These are phyloP conservation scores for Orobanche coerulescens DNA, from an alignment of 257 asterid species.

Conservation along the genomic window DNA sequence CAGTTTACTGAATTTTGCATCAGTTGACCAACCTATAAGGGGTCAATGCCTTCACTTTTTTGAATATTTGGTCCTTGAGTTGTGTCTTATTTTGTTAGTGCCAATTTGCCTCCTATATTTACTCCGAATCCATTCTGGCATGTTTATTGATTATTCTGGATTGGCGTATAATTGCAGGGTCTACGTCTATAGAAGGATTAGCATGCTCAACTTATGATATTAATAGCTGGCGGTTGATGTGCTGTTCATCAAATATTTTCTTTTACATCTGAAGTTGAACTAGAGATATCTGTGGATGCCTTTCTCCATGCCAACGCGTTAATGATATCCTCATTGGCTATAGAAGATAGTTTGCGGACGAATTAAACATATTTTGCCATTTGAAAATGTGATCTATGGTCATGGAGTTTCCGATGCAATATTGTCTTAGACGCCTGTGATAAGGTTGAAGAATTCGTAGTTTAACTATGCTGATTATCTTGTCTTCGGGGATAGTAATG, in stretches of 20 bases:
- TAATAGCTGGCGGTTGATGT: constrained; percentile 99
- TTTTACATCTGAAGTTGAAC: constrained; percentile 83
- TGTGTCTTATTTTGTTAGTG: constrained; percentile 25
- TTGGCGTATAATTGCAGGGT: constrained; percentile 99
- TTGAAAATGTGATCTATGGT: constrained; percentile 23
- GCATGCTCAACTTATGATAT: constrained; percentile 86
- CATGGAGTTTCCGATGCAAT: constrained; percentile 15
- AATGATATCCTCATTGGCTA: constrained; percentile 47
- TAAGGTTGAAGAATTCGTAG: constrained; percentile 23
- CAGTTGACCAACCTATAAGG: constrained; percentile 15
- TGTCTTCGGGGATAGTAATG: not conserved
- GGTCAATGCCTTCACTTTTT: constrained; percentile 14
- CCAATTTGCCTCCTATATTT: constrained; percentile 32
- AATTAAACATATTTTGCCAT: constrained; percentile 26
- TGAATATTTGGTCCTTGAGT: constrained; percentile 14
- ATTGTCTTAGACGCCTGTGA: constrained; percentile 19
- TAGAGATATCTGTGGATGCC: constrained; percentile 41
- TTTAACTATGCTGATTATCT: constrained; percentile 19
- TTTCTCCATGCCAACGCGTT: constrained; percentile 64
- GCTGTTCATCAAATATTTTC: constrained; percentile 94
- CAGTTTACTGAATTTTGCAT: constrained; percentile 9
- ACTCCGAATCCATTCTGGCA: constrained; percentile 40
- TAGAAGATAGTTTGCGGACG: constrained; percentile 45
- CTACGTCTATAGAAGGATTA: not conserved
- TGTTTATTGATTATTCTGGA: constrained; percentile 85